These are phyloP conservation scores for Cercospora zeina DNA, from an alignment of 2,329 filamentous ascomycete genomes.

Conservation along the genomic window DNA sequence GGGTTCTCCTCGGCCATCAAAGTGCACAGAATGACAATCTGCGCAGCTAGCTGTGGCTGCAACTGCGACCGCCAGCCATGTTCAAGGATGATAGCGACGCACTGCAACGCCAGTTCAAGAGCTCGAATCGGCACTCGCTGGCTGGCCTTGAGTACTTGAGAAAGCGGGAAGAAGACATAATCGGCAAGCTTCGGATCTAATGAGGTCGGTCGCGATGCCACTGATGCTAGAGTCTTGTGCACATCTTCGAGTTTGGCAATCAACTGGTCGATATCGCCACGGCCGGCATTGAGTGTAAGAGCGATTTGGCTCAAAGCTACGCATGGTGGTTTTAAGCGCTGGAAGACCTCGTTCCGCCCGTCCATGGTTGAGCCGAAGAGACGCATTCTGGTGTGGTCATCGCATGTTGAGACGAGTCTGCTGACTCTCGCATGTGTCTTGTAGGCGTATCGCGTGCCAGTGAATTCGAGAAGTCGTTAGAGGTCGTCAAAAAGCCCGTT, in stretches of 20 bases:
- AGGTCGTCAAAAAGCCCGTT: not conserved
- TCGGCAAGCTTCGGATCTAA: conserved; percentile 84
- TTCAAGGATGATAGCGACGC: conserved; percentile 69
- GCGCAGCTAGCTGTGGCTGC: conserved; percentile 70
- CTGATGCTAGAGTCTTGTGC: conserved; percentile 43
- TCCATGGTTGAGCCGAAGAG: conserved; percentile 33
- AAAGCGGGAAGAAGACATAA: conserved; percentile 92
- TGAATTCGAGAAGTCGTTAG: not conserved
- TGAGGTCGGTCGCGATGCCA: conserved; percentile 39
- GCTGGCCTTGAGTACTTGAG: conserved; percentile 77
- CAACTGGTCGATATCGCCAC: conserved; percentile 48
- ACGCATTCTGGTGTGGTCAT: conserved; percentile 20
- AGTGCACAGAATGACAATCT: conserved; percentile 80
- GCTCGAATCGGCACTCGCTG: conserved; percentile 69
- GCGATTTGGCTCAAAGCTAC: conserved; percentile 59
- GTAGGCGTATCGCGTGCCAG: not conserved
- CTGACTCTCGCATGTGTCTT: not conserved
- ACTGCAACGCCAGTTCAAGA: conserved; percentile 74
- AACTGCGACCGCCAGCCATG: conserved; percentile 77
- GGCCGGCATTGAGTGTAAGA: conserved; percentile 52
- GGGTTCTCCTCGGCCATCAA: conserved; percentile 76
- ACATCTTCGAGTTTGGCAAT: conserved; percentile 51
- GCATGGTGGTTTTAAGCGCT: conserved; percentile 59
- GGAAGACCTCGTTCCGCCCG: conserved; percentile 44
- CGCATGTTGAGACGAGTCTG: not conserved